Conservation (phyloP, 1,284 basidiomycete species). For the Rhodotorula glutinis region DNA sequence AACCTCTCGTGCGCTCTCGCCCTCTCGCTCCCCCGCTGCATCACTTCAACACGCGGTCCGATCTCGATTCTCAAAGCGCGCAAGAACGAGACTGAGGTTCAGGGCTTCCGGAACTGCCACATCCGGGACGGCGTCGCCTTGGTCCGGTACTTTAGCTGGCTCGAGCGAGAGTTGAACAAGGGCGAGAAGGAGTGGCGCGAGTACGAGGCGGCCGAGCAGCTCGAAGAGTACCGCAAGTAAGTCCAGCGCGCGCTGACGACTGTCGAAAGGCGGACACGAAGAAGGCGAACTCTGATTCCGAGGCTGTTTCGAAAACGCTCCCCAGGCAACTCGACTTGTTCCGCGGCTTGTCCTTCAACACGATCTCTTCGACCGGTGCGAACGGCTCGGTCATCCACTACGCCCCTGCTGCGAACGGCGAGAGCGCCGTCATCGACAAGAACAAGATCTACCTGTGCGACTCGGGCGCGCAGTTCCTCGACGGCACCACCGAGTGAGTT, state of each 20-base stretch:
- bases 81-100: conserved; percentile 60
- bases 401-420: conserved; percentile 63
- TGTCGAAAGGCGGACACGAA: background rate
- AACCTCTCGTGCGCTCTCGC: conserved; percentile 72
- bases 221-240: conserved; percentile 76
- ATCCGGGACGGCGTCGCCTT: conserved; percentile 88
- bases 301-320: too few relatives aligned
- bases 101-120: conserved; percentile 85
- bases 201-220: conserved; percentile 70
- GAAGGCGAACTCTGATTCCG: too few relatives aligned
- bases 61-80: conserved; percentile 61
- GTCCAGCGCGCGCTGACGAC: conserved; percentile 46
- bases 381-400: conserved; percentile 89
- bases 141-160: conserved; percentile 81
- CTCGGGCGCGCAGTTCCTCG: conserved; percentile 82
- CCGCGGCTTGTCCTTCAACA: conserved; percentile 83
- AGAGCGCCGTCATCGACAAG: conserved; percentile 70
- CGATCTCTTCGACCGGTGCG: conserved; percentile 75
- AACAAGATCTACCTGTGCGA: conserved; percentile 89
- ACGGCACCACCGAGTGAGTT: conserved; percentile 87
- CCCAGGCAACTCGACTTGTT: conserved; percentile 70
- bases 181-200: conserved; percentile 69
- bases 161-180: conserved; percentile 73
- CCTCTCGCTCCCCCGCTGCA: conserved; percentile 65
- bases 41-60: conserved; percentile 65